phyloP scores from a whole-genome alignment of 2,329 filamentous ascomycete species.

The Nigrograna mackinnonii region DNA sequence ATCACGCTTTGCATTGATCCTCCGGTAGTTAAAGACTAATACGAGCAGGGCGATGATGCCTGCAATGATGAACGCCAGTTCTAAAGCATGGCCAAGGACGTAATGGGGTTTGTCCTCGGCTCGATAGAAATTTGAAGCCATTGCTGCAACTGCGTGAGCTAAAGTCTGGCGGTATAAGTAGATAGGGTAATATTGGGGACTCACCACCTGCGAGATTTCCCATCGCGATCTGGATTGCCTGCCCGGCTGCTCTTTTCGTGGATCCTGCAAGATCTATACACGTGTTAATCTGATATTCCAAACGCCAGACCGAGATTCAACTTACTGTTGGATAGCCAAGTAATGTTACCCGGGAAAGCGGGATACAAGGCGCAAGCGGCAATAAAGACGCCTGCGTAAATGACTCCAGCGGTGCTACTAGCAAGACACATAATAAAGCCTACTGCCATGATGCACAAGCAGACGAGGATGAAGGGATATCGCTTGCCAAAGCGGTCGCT shows the following conservation, averaged over 20 bases:
- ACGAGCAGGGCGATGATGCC: conserved; percentile 51
- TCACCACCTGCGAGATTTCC: conserved; percentile 48
- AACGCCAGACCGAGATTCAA: neutral
- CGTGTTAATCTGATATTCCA: conserved; percentile 20
- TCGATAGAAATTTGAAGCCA: conserved; percentile 75
- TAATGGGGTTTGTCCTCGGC: conserved; percentile 53
- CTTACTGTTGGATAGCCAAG: conserved; percentile 58
- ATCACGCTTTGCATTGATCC: conserved; percentile 62
- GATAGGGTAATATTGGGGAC: neutral
- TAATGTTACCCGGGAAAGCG: conserved; percentile 44
- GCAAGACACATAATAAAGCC: conserved; percentile 44
- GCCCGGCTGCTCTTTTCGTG: conserved; percentile 55
- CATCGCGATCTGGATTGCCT: conserved; percentile 53
- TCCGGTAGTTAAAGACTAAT: conserved; percentile 55
- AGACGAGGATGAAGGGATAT: conserved; percentile 37
- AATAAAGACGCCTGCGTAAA: conserved; percentile 43
- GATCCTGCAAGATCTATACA: conserved; percentile 54
- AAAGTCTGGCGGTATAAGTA: neutral
- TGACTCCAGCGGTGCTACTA: conserved; percentile 32
- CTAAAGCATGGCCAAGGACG: conserved; percentile 54
- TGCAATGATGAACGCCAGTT: conserved; percentile 53
- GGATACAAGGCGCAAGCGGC: conserved; percentile 41
- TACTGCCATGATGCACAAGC: conserved; percentile 34
- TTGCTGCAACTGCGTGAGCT: conserved; percentile 48
- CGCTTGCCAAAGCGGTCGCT: conserved; percentile 37